Evolutionary conservation across 1,284 basidiomycete species (phyloP).

Genomic region (Pseudozyma sp.): DNA sequence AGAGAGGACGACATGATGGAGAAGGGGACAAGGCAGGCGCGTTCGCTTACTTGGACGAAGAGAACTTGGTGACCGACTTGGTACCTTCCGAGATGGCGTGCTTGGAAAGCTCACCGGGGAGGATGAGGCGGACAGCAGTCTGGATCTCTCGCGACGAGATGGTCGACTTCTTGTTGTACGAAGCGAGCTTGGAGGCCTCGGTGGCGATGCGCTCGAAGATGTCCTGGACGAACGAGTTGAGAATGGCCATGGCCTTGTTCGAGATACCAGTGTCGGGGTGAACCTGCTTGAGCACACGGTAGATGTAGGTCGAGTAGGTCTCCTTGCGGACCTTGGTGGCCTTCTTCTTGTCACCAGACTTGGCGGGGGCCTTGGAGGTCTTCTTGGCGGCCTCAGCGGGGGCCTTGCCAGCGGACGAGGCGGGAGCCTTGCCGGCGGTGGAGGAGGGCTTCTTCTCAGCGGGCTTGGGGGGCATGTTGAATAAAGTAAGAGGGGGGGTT

Average conservation of each 20-base stretch:
- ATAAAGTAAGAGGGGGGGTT: conserved; percentile 21
- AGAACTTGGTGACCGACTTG: conserved; percentile 75
- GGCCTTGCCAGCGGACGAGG: conserved; percentile 70
- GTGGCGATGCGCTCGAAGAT: conserved; percentile 71
- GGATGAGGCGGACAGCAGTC: conserved; percentile 68
- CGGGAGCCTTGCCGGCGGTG: conserved; percentile 73
- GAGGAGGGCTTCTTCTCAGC: conserved; percentile 73
- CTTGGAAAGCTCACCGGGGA: conserved; percentile 78
- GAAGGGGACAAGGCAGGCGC: conserved; percentile 1
- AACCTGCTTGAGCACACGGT: conserved; percentile 75
- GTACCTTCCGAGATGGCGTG: conserved; percentile 86
- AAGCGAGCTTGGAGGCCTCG: conserved; percentile 69
- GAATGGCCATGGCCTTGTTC: conserved; percentile 71
- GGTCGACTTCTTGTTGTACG: conserved; percentile 69
- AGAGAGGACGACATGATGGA: conserved; percentile 1
- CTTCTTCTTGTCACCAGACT: conserved; percentile 75
- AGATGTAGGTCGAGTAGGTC: conserved; percentile 70
- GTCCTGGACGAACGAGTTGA: conserved; percentile 71
- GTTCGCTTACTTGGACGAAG: conserved; percentile 66
- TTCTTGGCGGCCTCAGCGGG: conserved; percentile 76
- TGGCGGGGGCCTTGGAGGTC: conserved; percentile 69
- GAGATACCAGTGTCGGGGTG: conserved; percentile 71
- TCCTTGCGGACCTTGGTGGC: conserved; percentile 75
- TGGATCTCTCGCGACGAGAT: conserved; percentile 70
- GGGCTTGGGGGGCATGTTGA: conserved; percentile 66